Conservation (phyloP, 1,284 basidiomycete genomes). For the Ustilago bromivora region DNA sequence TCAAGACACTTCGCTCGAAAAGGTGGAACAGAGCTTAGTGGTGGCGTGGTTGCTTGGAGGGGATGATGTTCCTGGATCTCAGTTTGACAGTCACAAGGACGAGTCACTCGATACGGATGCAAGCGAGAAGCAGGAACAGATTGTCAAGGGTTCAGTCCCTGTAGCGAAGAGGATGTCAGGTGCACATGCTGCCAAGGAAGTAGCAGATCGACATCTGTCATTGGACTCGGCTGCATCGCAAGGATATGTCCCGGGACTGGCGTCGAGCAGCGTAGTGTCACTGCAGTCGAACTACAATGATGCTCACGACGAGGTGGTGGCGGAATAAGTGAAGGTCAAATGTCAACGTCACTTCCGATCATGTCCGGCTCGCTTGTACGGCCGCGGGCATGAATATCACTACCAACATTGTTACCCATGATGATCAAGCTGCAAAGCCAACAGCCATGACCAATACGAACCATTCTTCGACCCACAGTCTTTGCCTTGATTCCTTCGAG, state of each 20-base stretch:
- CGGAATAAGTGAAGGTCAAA: not conserved
- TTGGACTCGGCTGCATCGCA: conserved; percentile 19
- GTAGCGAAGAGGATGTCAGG: not conserved
- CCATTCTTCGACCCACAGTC: not conserved
- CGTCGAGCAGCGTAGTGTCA: conserved; percentile 44
- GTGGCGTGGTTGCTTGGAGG: conserved; percentile 63
- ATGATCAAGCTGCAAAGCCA: not conserved
- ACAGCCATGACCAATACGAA: conserved; percentile 2
- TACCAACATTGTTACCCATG: not conserved
- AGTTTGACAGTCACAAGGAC: not conserved
- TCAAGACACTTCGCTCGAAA: conserved; percentile 27
- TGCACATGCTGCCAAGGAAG: conserved; percentile 3
- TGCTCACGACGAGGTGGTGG: conserved; percentile 26
- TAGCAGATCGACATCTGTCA: not conserved
- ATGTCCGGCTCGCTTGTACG: conserved; percentile 5
- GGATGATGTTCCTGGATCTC: conserved; percentile 20
- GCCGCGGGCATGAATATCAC: not conserved
- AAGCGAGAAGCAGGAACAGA: conserved; percentile 7
- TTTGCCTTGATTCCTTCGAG: not conserved
- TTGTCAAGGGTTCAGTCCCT: conserved; percentile 5
- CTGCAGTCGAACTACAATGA: conserved; percentile 50
- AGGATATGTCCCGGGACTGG: conserved; percentile 8
- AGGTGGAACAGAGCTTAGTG: conserved; percentile 38
- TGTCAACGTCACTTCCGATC: not conserved
- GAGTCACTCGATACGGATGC: not conserved